Percentiles rank a stretch among this genome's conserved stretches.
Conservation (phyloP, 495 filamentous ascomycete genomes). For the Ascodesmis nigricans region DNA sequence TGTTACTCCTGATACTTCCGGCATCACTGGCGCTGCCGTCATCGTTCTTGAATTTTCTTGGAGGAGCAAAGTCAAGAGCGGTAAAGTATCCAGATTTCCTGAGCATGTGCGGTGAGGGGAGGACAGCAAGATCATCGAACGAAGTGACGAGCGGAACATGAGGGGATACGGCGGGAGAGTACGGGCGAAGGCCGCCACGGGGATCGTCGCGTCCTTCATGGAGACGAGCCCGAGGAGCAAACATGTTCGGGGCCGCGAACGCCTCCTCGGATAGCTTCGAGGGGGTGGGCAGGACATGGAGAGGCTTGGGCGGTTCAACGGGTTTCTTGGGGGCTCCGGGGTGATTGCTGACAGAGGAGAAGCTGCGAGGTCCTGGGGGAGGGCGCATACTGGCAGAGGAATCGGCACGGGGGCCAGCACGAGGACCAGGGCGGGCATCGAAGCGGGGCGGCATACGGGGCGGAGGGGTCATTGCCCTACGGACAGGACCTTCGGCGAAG, state of each 20-base stretch:
- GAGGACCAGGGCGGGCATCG: constrained; percentile 23
- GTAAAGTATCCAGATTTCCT: constrained; percentile 82
- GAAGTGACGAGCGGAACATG: constrained; percentile 59
- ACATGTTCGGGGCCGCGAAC: constrained; percentile 56
- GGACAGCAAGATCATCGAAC: constrained; percentile 62
- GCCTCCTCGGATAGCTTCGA: constrained; percentile 69
- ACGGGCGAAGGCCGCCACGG: constrained; percentile 50
- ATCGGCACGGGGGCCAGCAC: constrained; percentile 29
- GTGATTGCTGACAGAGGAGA: constrained; percentile 19
- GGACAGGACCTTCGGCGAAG: constrained; percentile 59
- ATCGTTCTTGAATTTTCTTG: constrained; percentile 54
- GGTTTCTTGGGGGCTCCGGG: constrained; percentile 28
- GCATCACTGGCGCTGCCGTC: constrained; percentile 53
- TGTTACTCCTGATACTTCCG: constrained; percentile 73
- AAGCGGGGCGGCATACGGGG: constrained; percentile 57
- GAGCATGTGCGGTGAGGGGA: constrained; percentile 75
- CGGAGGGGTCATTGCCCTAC: constrained; percentile 93
- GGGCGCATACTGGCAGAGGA: constrained; percentile 25
- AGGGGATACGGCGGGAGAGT: constrained; percentile 41
- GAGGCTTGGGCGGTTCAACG: constrained; percentile 48
- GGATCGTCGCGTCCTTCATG: constrained; percentile 52
- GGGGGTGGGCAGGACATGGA: constrained; percentile 63
- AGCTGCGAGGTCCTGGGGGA: constrained; percentile 27
- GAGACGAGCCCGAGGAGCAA: constrained; percentile 63
- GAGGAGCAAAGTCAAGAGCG: constrained; percentile 84